These are phyloP conservation scores for Aureoboletus auriporus DNA, from an alignment of 768 basidiomycete genomes.

Conservation along the genomic window DNA sequence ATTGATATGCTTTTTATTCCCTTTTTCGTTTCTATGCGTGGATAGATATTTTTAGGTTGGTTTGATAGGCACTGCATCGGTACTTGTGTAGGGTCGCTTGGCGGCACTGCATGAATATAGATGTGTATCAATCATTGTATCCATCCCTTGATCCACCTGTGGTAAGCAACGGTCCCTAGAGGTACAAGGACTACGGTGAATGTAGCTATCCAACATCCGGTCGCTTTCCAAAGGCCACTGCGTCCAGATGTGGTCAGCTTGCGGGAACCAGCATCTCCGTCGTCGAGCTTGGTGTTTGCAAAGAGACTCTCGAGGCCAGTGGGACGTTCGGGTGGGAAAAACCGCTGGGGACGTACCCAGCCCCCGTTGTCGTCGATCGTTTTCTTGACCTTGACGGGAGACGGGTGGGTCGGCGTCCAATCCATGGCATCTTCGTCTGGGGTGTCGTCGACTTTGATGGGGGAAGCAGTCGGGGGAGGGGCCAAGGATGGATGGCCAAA, in stretches of 20 bases:
- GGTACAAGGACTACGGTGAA: conserved; percentile 16
- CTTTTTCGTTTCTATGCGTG: neutral
- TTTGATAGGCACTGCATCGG: conserved; percentile 7
- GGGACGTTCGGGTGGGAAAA: conserved; percentile 74
- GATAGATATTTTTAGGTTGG: conserved; percentile 6
- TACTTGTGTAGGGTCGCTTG: conserved; percentile 1
- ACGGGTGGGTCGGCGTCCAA: conserved; percentile 58
- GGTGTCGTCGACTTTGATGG: conserved; percentile 25
- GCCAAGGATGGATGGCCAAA: conserved; percentile 68
- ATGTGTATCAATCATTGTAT: conserved; percentile 20
- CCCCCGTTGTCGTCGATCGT: conserved; percentile 32
- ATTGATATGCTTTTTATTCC: neutral
- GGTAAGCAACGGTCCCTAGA: conserved; percentile 16
- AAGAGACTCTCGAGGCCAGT: conserved; percentile 74
- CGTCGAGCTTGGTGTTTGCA: conserved; percentile 57
- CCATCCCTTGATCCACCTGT: conserved; percentile 19
- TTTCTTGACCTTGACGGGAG: conserved; percentile 22
- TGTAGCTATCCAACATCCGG: conserved; percentile 10
- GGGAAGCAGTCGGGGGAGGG: conserved; percentile 24
- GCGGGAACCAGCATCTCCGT: conserved; percentile 16
- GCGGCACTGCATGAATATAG: neutral
- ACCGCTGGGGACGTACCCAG: conserved; percentile 67
- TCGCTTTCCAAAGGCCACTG: conserved; percentile 3
- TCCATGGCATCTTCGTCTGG: conserved; percentile 51
- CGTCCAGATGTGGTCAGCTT: neutral